A percentile compares a stretch with the other conserved stretches of the same genome.
These are phyloP conservation scores for Bondarzewia mesenterica DNA, from an alignment of 1,284 basidiomycete genomes.

Conservation along the genomic window DNA sequence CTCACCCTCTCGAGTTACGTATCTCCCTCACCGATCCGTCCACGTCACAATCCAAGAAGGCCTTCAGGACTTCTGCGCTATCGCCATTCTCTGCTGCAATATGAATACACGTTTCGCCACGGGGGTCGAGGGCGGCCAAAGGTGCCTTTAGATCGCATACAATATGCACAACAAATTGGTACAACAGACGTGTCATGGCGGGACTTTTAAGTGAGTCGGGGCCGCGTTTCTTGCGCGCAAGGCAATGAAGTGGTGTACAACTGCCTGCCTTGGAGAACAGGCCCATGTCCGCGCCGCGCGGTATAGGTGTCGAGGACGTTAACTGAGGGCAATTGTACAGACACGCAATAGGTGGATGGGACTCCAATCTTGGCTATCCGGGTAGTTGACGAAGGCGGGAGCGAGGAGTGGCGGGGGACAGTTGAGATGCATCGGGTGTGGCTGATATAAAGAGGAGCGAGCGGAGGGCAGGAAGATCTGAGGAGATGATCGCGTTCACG, in stretches of 20 bases:
- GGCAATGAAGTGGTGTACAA: slow-evolving; percentile 62
- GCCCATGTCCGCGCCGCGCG: slow-evolving; percentile 66
- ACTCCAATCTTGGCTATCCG: slow-evolving; percentile 60
- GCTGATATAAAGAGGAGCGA: slow-evolving; percentile 50
- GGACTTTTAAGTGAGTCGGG: slow-evolving; percentile 21
- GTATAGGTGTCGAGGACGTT: slow-evolving; percentile 61
- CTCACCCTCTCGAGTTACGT: slow-evolving; percentile 62
- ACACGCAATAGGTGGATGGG: slow-evolving; percentile 61
- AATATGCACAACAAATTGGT: slow-evolving; percentile 55
- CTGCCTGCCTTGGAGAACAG: slow-evolving; percentile 59
- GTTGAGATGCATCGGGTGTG: slow-evolving; percentile 15
- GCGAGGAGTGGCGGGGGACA: slow-evolving; percentile 11
- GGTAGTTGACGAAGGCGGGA: slow-evolving; percentile 37
- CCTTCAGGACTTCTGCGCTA: slow-evolving; percentile 49
- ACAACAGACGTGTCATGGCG: slow-evolving; percentile 34
- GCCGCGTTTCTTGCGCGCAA: slow-evolving; percentile 44
- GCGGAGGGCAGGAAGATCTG: slow-evolving; percentile 42
- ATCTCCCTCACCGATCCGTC: slow-evolving; percentile 45
- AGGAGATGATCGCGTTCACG: slow-evolving; percentile 40
- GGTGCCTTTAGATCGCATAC: slow-evolving; percentile 60
- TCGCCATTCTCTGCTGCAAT: slow-evolving; percentile 88
- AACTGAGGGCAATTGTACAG: slow-evolving; percentile 44
- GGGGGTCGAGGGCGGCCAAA: slow-evolving; percentile 60
- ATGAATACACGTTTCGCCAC: slow-evolving; percentile 90
- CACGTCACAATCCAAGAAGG: slow-evolving; percentile 56